phyloP scores from a whole-genome alignment of 768 basidiomycete species.

The Scleroderma citrinum region DNA sequence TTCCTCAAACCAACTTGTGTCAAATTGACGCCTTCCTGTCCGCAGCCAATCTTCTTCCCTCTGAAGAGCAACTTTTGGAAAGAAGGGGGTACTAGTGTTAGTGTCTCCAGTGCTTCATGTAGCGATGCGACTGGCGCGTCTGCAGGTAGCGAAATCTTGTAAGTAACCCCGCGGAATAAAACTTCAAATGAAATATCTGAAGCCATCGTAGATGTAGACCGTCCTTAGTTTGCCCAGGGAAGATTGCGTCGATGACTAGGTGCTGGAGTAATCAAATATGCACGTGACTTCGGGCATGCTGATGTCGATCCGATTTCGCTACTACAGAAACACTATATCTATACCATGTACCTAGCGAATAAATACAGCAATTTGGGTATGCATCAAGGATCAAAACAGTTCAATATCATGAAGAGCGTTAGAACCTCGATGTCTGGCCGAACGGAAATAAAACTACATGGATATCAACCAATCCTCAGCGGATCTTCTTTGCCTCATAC shows the following conservation, averaged over 20 bases:
- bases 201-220: neutral
- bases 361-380: neutral
- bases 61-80: conserved; percentile 72
- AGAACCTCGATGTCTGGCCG: neutral
- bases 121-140: conserved; percentile 48
- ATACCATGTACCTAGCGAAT: no score
- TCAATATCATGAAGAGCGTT: neutral
- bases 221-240: no score
- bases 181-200: conserved; percentile 23
- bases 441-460: neutral
- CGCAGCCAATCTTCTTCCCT: conserved; percentile 45
- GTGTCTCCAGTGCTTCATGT: conserved; percentile 47
- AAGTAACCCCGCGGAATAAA: conserved; percentile 42
- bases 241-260: no score
- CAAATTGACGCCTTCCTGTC: conserved; percentile 27
- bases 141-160: conserved; percentile 44
- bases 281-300: no score
- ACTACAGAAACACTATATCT: no score
- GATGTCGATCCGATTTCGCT: no score
- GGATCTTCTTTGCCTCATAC: conserved; percentile 4
- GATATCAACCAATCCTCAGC: conserved; percentile 2
- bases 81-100: conserved; percentile 58
- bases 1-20: conserved; percentile 52
- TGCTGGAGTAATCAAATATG: no score
- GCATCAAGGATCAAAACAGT: neutral